phyloP scores from a whole-genome alignment of 306 rosid genomes.

The Macrotyloma uniflorum region DNA sequence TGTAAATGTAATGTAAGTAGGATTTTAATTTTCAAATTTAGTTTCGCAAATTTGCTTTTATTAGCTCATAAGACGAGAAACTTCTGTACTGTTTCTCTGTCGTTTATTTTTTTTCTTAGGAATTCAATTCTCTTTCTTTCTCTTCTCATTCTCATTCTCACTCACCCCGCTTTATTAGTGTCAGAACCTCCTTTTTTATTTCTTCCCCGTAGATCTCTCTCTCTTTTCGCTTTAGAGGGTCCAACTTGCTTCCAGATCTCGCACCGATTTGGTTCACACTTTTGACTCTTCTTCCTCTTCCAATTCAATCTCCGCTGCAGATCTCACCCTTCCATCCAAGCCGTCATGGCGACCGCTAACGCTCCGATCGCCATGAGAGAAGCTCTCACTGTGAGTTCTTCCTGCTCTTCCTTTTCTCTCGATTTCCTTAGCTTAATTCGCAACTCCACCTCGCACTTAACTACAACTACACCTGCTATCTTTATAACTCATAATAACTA shows the following conservation, averaged over 20 bases:
- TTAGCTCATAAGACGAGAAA: slow-evolving; percentile 40
- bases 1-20: background rate
- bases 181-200: slow-evolving; percentile 27
- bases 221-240: slow-evolving; percentile 36
- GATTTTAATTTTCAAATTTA: background rate
- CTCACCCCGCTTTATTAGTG: slow-evolving; percentile 46
- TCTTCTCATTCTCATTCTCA: background rate
- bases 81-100: slow-evolving; percentile 30
- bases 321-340: slow-evolving; percentile 49
- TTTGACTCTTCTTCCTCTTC: slow-evolving; percentile 34
- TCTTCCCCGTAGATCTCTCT: slow-evolving; percentile 44
- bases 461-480: slow-evolving; percentile 6
- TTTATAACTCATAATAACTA: background rate
- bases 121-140: slow-evolving; percentile 39
- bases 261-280: slow-evolving; percentile 51
- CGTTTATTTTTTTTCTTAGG: slow-evolving; percentile 36
- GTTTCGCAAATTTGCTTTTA: background rate
- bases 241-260: slow-evolving; percentile 71
- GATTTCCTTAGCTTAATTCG: slow-evolving; percentile 42
- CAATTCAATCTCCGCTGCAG: slow-evolving; percentile 45
- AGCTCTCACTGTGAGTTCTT: slow-evolving; percentile 77
- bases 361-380: slow-evolving; percentile 99
- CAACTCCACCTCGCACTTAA: background rate
- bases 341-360: slow-evolving; percentile 93
- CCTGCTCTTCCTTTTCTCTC: background rate